A percentile compares a stretch with the other conserved stretches of the same genome.
These are phyloP conservation scores for Salix caprea DNA, from an alignment of 345 rosid genomes.

Conservation along the genomic window DNA sequence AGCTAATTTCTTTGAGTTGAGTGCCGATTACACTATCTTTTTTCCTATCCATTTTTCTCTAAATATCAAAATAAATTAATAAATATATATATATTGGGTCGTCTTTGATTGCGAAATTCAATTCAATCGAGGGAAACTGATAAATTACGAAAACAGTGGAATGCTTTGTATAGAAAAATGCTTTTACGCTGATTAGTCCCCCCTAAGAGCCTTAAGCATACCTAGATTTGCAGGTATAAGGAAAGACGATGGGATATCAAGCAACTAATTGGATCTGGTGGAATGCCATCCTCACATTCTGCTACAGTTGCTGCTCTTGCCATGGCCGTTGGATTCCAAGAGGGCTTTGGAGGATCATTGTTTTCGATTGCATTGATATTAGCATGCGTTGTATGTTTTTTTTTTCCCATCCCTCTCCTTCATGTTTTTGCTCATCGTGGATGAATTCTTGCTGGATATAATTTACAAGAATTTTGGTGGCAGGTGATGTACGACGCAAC, in stretches of 20 bases:
- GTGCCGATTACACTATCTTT: no score
- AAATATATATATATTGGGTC: no score
- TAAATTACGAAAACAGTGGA: no score
- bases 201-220: conserved; percentile 39
- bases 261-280: conserved; percentile 82
- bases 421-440: background rate
- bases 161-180: background rate
- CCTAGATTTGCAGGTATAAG: conserved; percentile 58
- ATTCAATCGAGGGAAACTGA: no score
- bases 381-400: conserved; percentile 60
- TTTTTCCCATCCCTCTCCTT: background rate
- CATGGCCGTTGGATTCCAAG: conserved; percentile 60
- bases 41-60: no score
- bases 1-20: background rate
- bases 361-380: conserved; percentile 62
- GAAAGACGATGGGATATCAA: conserved; percentile 67
- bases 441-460: background rate
- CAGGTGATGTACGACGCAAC: conserved; percentile 95
- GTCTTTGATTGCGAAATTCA: no score
- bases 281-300: conserved; percentile 97
- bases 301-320: conserved; percentile 76
- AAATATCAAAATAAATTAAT: no score
- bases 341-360: conserved; percentile 62
- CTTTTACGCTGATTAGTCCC: conserved; percentile 2
- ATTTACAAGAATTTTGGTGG: conserved; percentile 9